Percentiles rank a stretch among this genome's conserved stretches.
phyloP scores from a whole-genome alignment of 2,329 filamentous ascomycete species.

The Paecilomyces formosus region DNA sequence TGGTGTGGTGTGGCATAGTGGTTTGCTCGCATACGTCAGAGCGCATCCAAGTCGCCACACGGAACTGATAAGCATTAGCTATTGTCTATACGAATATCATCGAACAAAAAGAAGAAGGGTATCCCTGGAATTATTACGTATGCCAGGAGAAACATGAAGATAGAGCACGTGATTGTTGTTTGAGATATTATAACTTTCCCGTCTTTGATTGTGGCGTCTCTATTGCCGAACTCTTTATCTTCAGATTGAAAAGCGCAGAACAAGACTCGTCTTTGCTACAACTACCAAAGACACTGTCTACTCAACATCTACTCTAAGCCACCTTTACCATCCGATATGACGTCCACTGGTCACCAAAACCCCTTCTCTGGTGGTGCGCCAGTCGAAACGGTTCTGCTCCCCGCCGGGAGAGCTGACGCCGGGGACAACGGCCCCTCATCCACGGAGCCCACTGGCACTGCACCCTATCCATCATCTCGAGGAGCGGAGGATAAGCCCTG shows the following conservation, averaged over 20 bases:
- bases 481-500: slow-evolving; percentile 14
- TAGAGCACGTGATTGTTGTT: not conserved
- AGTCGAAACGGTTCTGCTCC: slow-evolving; percentile 5
- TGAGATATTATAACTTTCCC: not conserved
- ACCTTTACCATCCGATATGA: not conserved
- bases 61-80: not conserved
- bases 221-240: not conserved
- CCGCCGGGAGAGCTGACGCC: not conserved
- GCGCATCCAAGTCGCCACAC: not conserved
- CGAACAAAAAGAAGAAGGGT: not conserved
- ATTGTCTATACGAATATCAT: not conserved
- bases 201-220: not conserved
- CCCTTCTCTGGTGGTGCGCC: slow-evolving; percentile 4
- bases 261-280: not conserved
- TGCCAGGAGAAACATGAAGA: not conserved
- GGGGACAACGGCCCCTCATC: not conserved
- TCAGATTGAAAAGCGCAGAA: not conserved
- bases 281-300: not conserved
- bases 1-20: not conserved
- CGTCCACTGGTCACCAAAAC: slow-evolving; percentile 6
- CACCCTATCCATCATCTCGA: not conserved
- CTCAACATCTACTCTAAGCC: not conserved
- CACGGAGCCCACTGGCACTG: not conserved
- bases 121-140: not conserved
- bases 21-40: not conserved